Evolutionary conservation across 805 yeast genomes (phyloP).

Genomic region (Starmera quercuum): DNA sequence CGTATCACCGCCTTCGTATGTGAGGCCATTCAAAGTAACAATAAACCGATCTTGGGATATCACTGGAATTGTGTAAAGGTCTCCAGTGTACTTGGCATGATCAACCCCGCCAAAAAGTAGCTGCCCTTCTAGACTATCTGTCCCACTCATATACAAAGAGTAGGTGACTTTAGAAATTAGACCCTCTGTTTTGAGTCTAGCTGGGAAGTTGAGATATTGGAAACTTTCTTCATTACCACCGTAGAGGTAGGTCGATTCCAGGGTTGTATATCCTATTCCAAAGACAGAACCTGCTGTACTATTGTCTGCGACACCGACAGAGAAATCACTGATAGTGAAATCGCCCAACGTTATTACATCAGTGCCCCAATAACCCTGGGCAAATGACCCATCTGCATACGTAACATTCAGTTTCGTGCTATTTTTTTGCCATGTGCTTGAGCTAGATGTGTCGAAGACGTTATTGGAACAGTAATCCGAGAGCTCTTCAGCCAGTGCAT

Average conservation of each 20-base stretch:
- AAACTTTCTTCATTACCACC: conserved; percentile 9
- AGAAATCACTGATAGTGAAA: conserved; percentile 37
- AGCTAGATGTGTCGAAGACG: conserved; percentile 19
- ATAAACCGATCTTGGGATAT: conserved; percentile 5
- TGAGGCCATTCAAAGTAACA: conserved; percentile 17
- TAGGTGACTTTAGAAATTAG: conserved; percentile 32
- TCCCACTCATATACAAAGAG: conserved; percentile 36
- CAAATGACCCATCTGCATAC: conserved; percentile 41
- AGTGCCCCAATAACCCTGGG: conserved; percentile 33
- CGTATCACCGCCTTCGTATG: conserved; percentile 30
- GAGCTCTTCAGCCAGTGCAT: too few relatives aligned
- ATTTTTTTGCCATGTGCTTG: conserved; percentile 22
- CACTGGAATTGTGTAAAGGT: conserved; percentile 24
- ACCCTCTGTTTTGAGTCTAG: conserved; percentile 29
- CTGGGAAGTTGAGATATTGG: conserved; percentile 21
- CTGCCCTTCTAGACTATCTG: conserved; percentile 19
- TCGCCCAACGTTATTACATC: conserved; percentile 51
- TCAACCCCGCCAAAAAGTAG: conserved; percentile 52
- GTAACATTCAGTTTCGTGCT: conserved; percentile 25
- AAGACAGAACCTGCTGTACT: conserved; percentile 57
- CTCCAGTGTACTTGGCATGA: conserved; percentile 38
- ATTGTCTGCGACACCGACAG: conserved; percentile 61
- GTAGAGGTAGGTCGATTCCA: conserved; percentile 44
- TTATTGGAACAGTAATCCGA: too few relatives aligned
- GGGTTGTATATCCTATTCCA: conserved; percentile 57